Conservation (phyloP, 371 early-diverging fungal species). For the Haplosporangium sp. region DNA sequence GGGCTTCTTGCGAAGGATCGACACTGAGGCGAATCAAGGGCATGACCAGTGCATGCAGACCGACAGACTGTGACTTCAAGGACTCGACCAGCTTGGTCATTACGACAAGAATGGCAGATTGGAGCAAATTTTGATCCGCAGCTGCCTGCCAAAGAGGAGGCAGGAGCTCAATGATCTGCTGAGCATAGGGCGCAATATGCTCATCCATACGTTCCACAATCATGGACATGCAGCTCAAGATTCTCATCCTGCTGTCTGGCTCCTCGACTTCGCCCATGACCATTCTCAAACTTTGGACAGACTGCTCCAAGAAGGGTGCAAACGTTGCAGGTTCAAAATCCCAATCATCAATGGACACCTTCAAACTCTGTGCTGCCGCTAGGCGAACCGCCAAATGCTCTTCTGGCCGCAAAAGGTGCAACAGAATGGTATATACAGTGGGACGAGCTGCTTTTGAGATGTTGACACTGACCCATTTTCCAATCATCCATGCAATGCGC, state of each 20-base stretch:
- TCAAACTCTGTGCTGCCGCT: constrained; percentile 79
- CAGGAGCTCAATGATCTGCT: constrained; percentile 76
- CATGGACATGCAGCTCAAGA: constrained; percentile 79
- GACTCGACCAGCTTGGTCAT: constrained; percentile 82
- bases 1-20: constrained; percentile 76
- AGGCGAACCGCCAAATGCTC: constrained; percentile 87
- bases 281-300: constrained; percentile 65
- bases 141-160: constrained; percentile 85
- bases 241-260: constrained; percentile 80
- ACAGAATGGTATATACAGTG: constrained; percentile 73
- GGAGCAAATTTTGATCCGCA: constrained; percentile 79
- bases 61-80: constrained; percentile 73
- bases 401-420: constrained; percentile 73
- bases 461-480: constrained; percentile 89
- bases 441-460: constrained; percentile 72
- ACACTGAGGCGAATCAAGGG: constrained; percentile 82
- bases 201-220: constrained; percentile 83
- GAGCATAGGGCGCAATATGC: constrained; percentile 79
- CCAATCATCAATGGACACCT: constrained; percentile 84
- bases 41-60: constrained; percentile 77
- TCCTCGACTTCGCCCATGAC: constrained; percentile 78
- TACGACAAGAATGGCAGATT: constrained; percentile 80
- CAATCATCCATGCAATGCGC: constrained; percentile 85
- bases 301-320: constrained; percentile 73
- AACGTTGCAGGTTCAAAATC: constrained; percentile 84